These are phyloP conservation scores for Saturnispora dispora DNA, from an alignment of 805 yeast genomes.

Conservation along the genomic window DNA sequence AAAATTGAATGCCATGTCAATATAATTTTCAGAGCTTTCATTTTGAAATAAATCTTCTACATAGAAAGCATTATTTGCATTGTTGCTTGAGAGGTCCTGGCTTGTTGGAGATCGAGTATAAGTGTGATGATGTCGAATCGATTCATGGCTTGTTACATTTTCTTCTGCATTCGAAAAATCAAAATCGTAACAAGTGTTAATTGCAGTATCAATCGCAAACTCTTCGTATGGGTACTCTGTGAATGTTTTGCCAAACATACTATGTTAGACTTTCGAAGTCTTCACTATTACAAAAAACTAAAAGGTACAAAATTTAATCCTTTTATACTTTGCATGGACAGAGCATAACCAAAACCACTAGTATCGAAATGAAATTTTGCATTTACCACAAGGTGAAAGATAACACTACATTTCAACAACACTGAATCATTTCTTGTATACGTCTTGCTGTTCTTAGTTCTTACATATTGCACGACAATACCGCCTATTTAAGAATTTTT, in stretches of 20 bases:
- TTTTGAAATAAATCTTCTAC: neutral
- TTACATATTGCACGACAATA: too few species aligned
- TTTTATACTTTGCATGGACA: neutral
- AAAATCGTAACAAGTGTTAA: neutral
- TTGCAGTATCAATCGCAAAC: neutral
- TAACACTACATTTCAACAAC: too few species aligned
- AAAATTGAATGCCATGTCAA: neutral
- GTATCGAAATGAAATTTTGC: neutral
- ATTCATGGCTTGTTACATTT: neutral
- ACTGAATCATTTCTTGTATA: too few species aligned
- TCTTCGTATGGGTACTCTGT: neutral
- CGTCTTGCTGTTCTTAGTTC: too few species aligned
- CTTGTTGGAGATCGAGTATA: neutral
- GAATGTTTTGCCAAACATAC: neutral
- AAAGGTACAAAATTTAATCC: neutral
- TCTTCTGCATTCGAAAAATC: neutral
- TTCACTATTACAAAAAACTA: neutral
- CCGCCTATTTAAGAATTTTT: too few species aligned
- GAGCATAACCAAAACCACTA: neutral
- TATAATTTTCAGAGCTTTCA: neutral
- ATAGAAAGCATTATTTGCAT: neutral
- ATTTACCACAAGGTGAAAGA: too few species aligned
- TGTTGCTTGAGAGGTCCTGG: neutral
- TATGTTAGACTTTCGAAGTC: neutral
- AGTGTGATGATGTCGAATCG: neutral